Conservation (phyloP, 108 stramenopile genomes). For the Fistulifera pelliculosa region DNA sequence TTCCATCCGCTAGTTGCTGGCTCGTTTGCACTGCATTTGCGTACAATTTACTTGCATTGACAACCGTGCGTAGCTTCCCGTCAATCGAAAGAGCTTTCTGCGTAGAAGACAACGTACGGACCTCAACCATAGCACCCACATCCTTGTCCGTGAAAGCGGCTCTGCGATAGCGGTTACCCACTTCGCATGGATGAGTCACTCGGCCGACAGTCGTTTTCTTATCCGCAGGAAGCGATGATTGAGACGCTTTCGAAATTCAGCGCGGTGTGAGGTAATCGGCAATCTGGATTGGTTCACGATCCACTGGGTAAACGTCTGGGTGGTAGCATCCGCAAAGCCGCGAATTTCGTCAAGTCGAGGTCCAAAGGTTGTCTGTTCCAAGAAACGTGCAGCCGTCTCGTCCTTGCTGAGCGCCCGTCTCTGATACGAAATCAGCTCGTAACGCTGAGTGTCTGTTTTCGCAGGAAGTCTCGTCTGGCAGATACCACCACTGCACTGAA, state of each 20-base stretch:
- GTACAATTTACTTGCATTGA: too few species aligned
- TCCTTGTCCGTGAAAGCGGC: not conserved
- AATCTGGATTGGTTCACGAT: constrained; percentile 9
- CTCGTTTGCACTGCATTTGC: too few species aligned
- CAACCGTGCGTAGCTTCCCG: not conserved
- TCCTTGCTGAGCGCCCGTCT: constrained; percentile 5
- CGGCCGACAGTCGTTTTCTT: constrained; percentile 9
- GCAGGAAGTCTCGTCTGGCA: not conserved
- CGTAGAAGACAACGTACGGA: not conserved
- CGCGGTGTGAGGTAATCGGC: constrained; percentile 26
- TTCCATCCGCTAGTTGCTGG: too few species aligned
- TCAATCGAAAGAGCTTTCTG: constrained; percentile 7
- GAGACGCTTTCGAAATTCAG: constrained; percentile 26
- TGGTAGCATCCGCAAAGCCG: constrained; percentile 1
- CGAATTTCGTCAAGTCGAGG: constrained; percentile 24
- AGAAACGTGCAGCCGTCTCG: constrained; percentile 35
- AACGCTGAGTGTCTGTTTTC: not conserved
- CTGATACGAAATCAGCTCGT: constrained; percentile 2
- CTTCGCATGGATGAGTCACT: constrained; percentile 21
- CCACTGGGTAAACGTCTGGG: constrained; percentile 7
- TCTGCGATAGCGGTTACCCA: not conserved
- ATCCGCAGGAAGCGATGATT: constrained; percentile 22
- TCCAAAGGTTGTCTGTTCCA: constrained; percentile 51
- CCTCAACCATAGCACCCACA: constrained; percentile 4
- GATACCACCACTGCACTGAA: constrained; percentile 3